Conservation (phyloP, 495 filamentous ascomycete species). For the Penicillium odoratum region DNA sequence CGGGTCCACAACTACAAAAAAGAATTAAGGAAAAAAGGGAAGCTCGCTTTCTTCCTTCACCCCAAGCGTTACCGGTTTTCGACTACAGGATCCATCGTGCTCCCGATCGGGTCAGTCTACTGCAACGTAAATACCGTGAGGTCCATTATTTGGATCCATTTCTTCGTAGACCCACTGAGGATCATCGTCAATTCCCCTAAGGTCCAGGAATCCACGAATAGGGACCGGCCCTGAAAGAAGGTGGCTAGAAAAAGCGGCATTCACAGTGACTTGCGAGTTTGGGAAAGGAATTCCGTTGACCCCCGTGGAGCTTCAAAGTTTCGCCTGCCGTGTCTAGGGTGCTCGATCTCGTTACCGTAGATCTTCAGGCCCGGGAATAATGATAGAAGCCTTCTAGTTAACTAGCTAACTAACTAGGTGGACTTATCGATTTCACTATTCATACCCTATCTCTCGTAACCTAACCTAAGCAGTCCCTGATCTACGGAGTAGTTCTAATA, state of each 20-base stretch:
- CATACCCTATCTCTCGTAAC: not conserved
- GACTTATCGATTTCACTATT: slow-evolving; percentile 1
- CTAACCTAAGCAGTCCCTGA: too few relatives aligned
- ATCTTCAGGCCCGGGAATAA: slow-evolving; percentile 19
- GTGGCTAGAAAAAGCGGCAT: slow-evolving; percentile 7
- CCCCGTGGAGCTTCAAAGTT: slow-evolving; percentile 8
- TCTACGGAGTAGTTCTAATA: not conserved
- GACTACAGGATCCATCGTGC: not conserved
- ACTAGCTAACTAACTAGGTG: not conserved
- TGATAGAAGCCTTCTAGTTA: not conserved
- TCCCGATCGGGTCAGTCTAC: slow-evolving; percentile 6
- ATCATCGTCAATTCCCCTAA: slow-evolving; percentile 15
- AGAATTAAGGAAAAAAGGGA: slow-evolving; percentile 13
- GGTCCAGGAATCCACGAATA: not conserved
- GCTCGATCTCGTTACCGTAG: slow-evolving; percentile 24
- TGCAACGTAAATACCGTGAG: slow-evolving; percentile 15
- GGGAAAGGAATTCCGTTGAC: not conserved
- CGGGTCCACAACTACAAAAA: too few relatives aligned
- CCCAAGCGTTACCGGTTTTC: slow-evolving; percentile 4
- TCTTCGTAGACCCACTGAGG: slow-evolving; percentile 12
- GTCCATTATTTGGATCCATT: slow-evolving; percentile 13
- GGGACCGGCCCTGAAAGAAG: not conserved
- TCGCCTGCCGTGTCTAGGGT: slow-evolving; percentile 13
- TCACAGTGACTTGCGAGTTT: slow-evolving; percentile 6
- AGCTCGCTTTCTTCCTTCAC: slow-evolving; percentile 17